These are phyloP conservation scores for Diplodia mutila DNA, from an alignment of 2,329 filamentous ascomycete genomes.

Conservation along the genomic window DNA sequence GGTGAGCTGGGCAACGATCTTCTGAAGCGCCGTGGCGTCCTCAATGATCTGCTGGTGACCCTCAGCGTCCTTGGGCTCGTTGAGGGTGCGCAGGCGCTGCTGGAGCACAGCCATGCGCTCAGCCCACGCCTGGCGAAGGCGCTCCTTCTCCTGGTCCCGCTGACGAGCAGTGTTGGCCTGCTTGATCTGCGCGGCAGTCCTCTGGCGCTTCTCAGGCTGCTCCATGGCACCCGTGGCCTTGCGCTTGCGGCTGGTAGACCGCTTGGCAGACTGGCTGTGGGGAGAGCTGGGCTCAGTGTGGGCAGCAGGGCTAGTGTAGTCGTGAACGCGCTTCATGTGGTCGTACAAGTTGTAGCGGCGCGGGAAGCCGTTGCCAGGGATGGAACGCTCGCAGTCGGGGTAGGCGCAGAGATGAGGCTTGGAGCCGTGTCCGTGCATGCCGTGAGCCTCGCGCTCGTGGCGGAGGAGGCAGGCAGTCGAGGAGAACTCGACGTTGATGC, in stretches of 20 bases:
- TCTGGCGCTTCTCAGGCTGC: slow-evolving; percentile 39
- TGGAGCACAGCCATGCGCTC: slow-evolving; percentile 42
- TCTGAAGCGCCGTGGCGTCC: slow-evolving; percentile 40
- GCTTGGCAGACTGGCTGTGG: slow-evolving; percentile 32
- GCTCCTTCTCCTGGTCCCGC: slow-evolving; percentile 34
- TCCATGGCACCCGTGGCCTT: slow-evolving; percentile 39
- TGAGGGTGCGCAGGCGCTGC: slow-evolving; percentile 37
- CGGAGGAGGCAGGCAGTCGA: slow-evolving; percentile 93
- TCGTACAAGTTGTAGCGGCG: slow-evolving; percentile 95
- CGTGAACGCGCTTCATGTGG: slow-evolving; percentile 95
- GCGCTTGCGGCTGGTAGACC: slow-evolving; percentile 41
- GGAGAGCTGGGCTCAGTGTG: slow-evolving; percentile 38
- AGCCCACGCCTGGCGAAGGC: slow-evolving; percentile 38
- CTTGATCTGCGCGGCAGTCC: slow-evolving; percentile 34
- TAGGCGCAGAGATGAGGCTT: slow-evolving; percentile 91
- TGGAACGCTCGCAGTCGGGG: slow-evolving; percentile 81
- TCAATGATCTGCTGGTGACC: slow-evolving; percentile 42
- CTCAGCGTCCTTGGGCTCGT: slow-evolving; percentile 39
- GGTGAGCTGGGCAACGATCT: slow-evolving; percentile 40
- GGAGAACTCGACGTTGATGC: slow-evolving; percentile 86
- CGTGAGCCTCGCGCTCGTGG: slow-evolving; percentile 93
- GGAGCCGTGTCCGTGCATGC: slow-evolving; percentile 91
- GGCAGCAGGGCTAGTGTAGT: slow-evolving; percentile 50
- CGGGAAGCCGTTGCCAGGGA: slow-evolving; percentile 85
- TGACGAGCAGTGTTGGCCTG: slow-evolving; percentile 39